A percentile compares a stretch with the other conserved stretches of the same genome.
Conservation (phyloP, 2,329 filamentous ascomycete genomes). For the Hypoxylon sp. region DNA sequence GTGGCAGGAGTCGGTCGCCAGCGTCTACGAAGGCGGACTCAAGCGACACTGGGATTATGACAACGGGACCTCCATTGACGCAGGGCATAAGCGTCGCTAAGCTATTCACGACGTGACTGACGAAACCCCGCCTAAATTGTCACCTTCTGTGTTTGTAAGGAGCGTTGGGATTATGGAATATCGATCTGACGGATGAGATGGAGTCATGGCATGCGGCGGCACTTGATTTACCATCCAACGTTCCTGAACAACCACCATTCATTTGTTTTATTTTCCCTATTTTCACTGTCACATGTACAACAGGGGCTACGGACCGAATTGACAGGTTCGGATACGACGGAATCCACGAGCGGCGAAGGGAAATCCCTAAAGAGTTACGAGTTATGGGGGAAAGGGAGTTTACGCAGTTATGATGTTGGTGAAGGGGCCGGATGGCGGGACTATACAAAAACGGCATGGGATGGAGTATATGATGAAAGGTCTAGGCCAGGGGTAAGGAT, state of each 20-base stretch:
- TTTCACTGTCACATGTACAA: conserved; percentile 32
- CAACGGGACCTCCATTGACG: conserved; percentile 41
- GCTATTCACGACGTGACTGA: conserved; percentile 13
- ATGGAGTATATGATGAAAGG: conserved; percentile 17
- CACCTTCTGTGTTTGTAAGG: conserved; percentile 30
- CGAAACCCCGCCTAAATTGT: conserved; percentile 23
- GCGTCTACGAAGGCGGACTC: conserved; percentile 70
- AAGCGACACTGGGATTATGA: conserved; percentile 70
- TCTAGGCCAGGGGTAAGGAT: conserved; percentile 28
- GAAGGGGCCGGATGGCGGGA: conserved; percentile 7
- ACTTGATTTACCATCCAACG: conserved; percentile 7
- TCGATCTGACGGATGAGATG: conserved; percentile 6
- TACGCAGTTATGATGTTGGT: conserved; percentile 10
- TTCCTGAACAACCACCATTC: conserved; percentile 21
- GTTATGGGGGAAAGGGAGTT: conserved; percentile 8
- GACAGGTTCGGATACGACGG: conserved; percentile 20
- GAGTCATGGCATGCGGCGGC: conserved; percentile 4
- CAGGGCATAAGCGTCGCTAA: conserved; percentile 46
- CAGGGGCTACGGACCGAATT: conserved; percentile 20
- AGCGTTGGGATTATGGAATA: conserved; percentile 17
- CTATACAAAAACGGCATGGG: conserved; percentile 24
- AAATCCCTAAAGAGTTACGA: conserved; percentile 5
- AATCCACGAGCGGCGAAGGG: conserved; percentile 3
- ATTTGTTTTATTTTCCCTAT: conserved; percentile 25
- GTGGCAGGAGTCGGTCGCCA: conserved; percentile 77